Percentiles rank a stretch among this genome's conserved stretches.
Conservation (phyloP, 495 filamentous ascomycete species). For the Daldinia caldariorum region DNA sequence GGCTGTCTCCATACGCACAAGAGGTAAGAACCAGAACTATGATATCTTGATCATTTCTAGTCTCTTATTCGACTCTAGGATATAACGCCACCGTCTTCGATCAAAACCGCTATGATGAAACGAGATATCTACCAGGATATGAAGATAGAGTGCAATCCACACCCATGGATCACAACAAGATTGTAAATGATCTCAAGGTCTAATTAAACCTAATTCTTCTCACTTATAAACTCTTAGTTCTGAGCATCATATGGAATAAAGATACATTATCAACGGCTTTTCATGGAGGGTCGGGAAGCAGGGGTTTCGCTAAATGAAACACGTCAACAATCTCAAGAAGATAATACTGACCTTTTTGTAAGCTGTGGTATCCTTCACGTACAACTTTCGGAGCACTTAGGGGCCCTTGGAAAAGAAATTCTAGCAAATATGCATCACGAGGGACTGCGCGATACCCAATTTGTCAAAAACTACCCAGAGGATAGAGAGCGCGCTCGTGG, state of each 20-base stretch:
- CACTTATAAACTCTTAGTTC: constrained; percentile 15
- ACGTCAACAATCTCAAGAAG: not conserved
- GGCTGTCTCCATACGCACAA: not conserved
- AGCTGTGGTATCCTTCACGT: not conserved
- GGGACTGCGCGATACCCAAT: not conserved
- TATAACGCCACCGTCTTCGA: not conserved
- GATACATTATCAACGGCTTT: not conserved
- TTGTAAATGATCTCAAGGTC: not conserved
- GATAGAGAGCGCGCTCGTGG: not conserved
- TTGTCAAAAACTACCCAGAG: not conserved
- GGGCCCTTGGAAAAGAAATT: not conserved
- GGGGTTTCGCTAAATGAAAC: not conserved
- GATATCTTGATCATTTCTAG: not conserved
- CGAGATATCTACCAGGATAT: not conserved
- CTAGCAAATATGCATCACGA: not conserved
- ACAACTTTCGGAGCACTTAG: not conserved
- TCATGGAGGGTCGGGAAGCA: not conserved
- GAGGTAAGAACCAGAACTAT: not conserved
- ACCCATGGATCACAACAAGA: not conserved
- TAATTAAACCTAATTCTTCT: constrained; percentile 8
- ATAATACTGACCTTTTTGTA: not conserved
- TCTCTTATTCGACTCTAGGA: not conserved
- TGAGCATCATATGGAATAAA: constrained; percentile 5
- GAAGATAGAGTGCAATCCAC: not conserved
- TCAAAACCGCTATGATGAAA: not conserved